Percentiles rank a stretch among this genome's conserved stretches.
Conservation (phyloP, 2,329 filamentous ascomycete species). For the Penicillium sp. region DNA sequence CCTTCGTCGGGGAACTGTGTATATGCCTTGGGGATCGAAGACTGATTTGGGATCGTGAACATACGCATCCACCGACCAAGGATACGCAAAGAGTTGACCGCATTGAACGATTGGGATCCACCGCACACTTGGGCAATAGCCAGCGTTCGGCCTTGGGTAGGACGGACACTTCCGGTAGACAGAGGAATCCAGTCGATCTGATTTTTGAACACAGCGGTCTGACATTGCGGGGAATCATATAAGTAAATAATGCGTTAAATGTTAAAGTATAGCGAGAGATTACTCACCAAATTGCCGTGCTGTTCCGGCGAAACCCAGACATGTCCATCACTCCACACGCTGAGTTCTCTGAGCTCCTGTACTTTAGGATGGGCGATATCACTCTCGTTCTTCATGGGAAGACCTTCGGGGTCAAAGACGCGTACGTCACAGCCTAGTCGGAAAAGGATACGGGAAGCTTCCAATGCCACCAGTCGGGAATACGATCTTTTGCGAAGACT, state of each 20-base stretch:
- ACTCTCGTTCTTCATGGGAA: conserved; percentile 63
- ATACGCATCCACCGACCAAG: conserved; percentile 69
- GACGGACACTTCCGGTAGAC: conserved; percentile 59
- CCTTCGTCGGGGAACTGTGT: conserved; percentile 59
- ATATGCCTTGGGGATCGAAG: conserved; percentile 61
- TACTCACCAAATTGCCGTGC: conserved; percentile 59
- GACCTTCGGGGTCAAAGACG: conserved; percentile 56
- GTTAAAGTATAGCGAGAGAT: background rate
- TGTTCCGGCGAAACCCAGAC: conserved; percentile 66
- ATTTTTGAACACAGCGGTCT: conserved; percentile 67
- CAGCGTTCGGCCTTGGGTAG: conserved; percentile 64
- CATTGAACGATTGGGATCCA: conserved; percentile 66
- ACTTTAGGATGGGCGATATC: conserved; percentile 60
- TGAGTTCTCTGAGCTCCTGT: conserved; percentile 60
- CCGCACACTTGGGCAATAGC: conserved; percentile 62
- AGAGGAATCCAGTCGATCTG: conserved; percentile 70
- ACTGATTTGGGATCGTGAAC: conserved; percentile 66
- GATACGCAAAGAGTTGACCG: conserved; percentile 63
- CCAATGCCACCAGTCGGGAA: conserved; percentile 59
- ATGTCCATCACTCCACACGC: conserved; percentile 64
- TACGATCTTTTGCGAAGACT: conserved; percentile 59
- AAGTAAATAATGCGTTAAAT: conserved; percentile 3
- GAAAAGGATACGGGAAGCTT: conserved; percentile 60
- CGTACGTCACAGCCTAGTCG: conserved; percentile 66
- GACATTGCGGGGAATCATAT: background rate